Base-by-base conservation (phyloP, 1,284 basidiomycete genomes). In the Wallemia hederae region DNA sequence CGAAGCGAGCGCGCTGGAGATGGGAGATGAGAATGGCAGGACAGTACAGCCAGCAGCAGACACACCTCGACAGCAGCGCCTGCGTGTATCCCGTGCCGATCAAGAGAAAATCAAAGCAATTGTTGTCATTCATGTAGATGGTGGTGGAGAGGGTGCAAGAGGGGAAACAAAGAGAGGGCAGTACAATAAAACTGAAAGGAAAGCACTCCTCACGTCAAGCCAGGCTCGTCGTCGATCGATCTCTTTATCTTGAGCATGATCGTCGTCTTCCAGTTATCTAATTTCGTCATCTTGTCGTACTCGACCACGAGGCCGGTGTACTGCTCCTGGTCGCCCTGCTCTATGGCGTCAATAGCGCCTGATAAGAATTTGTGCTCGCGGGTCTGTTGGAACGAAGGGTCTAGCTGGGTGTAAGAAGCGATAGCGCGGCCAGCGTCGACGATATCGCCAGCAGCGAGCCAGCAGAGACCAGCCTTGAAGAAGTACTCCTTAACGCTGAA, bases 401-500 rank as follows among this genome's bases (percentile, higher is more conserved):
- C 63, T 65, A 82, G 76, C 33, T 78, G 77, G 28, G 75, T 74
- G 69, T 91, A 94, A 62, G 78, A 80, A 60, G 76, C 72, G 69
- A 89, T 72, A 65, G 86, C 85, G 33, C 86, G 80, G 66, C 78
- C 79, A 25, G 85, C 84, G 7, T 81, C 82, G n/a, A 92, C 80
- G 59, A 81, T 73, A 67, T 96, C 91, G 88, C 78, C 78, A 76
- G 86, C 83, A 22, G 90, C 92, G 61, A 97, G 76, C 39, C 85
- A 85, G 69, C 92, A 98, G 26, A 98, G 73, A 29, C 80, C 81
- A 1, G 90, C 79, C 66, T 82, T 79, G 56, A 98, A 76, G 82
- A 89, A 97, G 70, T 94, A 96, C 68, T 98, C 92, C 73, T 97
- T 98, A 66, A 97, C 92, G 64, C 85, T 90, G 74, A 96, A 98